Base-by-base conservation (phyloP, 331 rosid species). In the Dryas integrifolia region DNA sequence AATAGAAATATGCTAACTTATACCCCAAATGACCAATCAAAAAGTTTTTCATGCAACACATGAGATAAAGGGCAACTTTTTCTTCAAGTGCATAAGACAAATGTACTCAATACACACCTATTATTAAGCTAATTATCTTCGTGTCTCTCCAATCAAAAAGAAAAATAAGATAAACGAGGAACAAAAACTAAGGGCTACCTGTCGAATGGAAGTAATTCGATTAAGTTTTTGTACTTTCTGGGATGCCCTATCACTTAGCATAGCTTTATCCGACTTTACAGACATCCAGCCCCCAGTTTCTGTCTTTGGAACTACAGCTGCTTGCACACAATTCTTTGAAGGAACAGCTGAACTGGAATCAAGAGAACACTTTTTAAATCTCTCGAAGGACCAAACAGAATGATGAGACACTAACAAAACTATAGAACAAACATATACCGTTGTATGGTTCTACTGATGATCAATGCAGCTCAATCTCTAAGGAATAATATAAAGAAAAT, bases 211-310 rank as follows among this genome's bases (percentile, higher is more conserved):
- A 65, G 78, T 75, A 55, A 73, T 76, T 70, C 55, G 81, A 58
- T 67, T 85, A 78, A 46, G 76, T 62, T 82, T 78, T 62, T 73
- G 82, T 73, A 70, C 79, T 85, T 82, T 85, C 72, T 41, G 76
- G 56, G 79, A 63, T 55, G 70, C 64, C 72, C 61, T 83, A 65
- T 83, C 65, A 48, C 78, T 65, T 72, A 84, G 83, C 46, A 75
- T 47, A 8, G 77, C 58, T 70, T 81, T 83, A 46, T 73, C 90
- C 30, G 8, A 80, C 84, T 88, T 95, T 15, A 84, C 90, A 13
- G 93, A 79, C 64, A 81, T 88, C 96, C 97, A 92, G 67, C 90
- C 83, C 69, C 86, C 93, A 5, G 55, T 68, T 81, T 82, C 93
- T 69, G 45, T 74, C 72, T 73, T 72, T 79, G 88, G 85, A 79